phyloP scores from a whole-genome alignment of 345 rosid species.

The Euphorbia peplus region DNA sequence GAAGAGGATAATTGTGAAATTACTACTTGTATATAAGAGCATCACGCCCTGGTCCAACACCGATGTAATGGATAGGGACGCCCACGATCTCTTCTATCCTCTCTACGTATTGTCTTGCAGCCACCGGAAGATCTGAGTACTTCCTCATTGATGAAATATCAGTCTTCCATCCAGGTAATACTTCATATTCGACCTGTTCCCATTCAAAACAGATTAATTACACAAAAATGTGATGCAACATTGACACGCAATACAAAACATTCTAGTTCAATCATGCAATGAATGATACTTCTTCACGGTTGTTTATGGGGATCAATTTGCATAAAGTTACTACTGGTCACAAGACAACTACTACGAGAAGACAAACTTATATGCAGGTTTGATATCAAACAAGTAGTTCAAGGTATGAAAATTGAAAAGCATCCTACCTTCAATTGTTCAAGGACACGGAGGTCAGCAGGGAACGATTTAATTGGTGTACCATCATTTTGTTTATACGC shows the following conservation, averaged over 20 bases:
- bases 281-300: no score
- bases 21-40: slow-evolving; percentile 85
- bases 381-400: neutral
- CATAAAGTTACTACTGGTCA: no score
- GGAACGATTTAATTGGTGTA: no score
- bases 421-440: no score
- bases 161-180: no score
- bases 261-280: no score
- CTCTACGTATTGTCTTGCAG: slow-evolving; percentile 73
- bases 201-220: slow-evolving; percentile 11
- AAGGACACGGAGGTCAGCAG: no score
- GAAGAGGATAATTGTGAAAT: slow-evolving; percentile 4
- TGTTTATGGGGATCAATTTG: no score
- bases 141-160: slow-evolving; percentile 68
- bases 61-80: slow-evolving; percentile 76
- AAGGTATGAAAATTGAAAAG: neutral
- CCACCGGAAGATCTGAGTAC: slow-evolving; percentile 82
- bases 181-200: slow-evolving; percentile 84
- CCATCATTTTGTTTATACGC: no score
- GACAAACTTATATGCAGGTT: neutral
- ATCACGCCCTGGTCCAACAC: slow-evolving; percentile 89
- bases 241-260: no score
- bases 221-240: no score
- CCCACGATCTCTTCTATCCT: slow-evolving; percentile 91
- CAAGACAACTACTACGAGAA: neutral